phyloP scores from a whole-genome alignment of 257 asterid species.

The Salvia splendens region DNA sequence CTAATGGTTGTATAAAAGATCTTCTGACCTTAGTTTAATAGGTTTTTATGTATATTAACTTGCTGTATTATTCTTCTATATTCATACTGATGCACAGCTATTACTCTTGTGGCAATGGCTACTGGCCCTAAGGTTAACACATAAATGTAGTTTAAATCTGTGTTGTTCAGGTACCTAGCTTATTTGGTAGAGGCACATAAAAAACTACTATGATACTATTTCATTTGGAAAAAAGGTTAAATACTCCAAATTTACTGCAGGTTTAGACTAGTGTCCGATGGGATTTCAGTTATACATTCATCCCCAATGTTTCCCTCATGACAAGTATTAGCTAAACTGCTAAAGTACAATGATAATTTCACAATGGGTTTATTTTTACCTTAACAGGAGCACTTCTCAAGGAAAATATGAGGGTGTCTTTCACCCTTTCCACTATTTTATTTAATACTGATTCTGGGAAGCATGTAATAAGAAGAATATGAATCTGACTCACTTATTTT shows the following conservation, averaged over 20 bases:
- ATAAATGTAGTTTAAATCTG: background rate
- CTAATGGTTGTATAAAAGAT: background rate
- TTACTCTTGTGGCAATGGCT: too few species aligned
- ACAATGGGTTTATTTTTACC: too few species aligned
- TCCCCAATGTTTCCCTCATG: background rate
- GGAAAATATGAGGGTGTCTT: background rate
- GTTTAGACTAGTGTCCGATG: background rate
- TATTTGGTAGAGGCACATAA: background rate
- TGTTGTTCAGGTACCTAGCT: background rate
- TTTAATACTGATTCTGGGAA: conserved; percentile 2
- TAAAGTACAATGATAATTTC: background rate
- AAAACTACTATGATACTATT: background rate
- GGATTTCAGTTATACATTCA: background rate
- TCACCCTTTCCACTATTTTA: background rate
- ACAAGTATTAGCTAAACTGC: background rate
- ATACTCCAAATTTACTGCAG: too few species aligned
- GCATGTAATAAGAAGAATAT: background rate
- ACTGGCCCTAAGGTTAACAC: background rate
- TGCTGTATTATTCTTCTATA: background rate
- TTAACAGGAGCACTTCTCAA: background rate
- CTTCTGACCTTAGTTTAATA: background rate
- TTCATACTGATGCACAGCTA: background rate
- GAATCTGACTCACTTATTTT: background rate
- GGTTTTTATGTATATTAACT: background rate
- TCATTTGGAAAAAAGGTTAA: background rate